Conservation (phyloP, 306 rosid genomes). For the Trifolium dubium region DNA sequence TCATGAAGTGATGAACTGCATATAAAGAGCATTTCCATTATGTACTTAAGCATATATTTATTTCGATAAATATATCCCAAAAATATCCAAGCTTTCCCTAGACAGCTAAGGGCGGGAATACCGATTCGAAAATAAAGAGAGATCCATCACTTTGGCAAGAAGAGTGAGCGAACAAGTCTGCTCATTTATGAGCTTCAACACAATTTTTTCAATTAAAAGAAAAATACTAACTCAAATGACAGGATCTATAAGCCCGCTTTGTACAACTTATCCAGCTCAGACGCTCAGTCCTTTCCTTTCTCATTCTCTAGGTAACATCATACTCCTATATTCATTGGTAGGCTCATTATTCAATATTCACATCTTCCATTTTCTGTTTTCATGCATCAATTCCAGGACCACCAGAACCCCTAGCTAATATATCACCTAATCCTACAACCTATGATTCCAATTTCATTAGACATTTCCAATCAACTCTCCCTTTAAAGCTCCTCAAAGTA, state of each 20-base stretch:
- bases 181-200: no score
- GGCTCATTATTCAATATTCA: conserved; percentile 37
- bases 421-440: conserved; percentile 1
- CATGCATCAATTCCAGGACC: not conserved
- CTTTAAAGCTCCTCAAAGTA: no score
- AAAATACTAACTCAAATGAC: not conserved
- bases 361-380: conserved; percentile 10
- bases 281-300: conserved; percentile 10
- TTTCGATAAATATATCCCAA: not conserved
- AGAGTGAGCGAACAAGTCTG: no score
- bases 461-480: not conserved
- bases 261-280: conserved; percentile 2
- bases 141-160: no score
- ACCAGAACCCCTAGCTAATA: not conserved
- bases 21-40: conserved; percentile 11
- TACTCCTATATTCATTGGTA: conserved; percentile 12
- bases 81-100: conserved; percentile 12
- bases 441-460: conserved; percentile 11
- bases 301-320: conserved; percentile 12
- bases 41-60: not conserved
- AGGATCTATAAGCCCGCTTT: conserved; percentile 15
- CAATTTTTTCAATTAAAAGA: not conserved
- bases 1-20: not conserved
- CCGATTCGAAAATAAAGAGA: no score
- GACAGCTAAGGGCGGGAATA: not conserved